These are phyloP conservation scores for Boletus tomentosulus DNA, from an alignment of 768 basidiomycete genomes.

Conservation along the genomic window DNA sequence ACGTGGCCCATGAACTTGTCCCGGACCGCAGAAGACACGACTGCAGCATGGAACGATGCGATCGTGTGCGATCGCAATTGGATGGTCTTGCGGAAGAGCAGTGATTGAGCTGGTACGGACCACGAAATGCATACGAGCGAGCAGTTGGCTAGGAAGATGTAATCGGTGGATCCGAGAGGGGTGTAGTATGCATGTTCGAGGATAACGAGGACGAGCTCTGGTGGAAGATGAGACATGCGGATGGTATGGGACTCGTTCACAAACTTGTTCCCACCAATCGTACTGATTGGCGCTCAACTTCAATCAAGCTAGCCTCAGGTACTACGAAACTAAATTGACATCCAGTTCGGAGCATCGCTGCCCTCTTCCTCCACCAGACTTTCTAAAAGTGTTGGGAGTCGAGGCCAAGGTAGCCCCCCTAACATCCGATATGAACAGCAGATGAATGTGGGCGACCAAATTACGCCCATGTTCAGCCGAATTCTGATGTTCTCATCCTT, in stretches of 20 bases:
- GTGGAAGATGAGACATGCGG: not conserved
- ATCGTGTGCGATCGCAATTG: slow-evolving; percentile 1
- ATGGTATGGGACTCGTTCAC: no score
- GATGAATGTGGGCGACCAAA: slow-evolving; percentile 2
- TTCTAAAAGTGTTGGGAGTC: not conserved
- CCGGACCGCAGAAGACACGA: slow-evolving; percentile 13
- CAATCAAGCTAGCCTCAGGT: not conserved
- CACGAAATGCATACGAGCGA: slow-evolving; percentile 27
- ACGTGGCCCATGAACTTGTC: slow-evolving; percentile 12
- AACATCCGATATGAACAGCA: slow-evolving; percentile 17
- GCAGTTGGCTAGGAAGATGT: slow-evolving; percentile 16
- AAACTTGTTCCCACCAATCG: no score
- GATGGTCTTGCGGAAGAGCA: slow-evolving; percentile 25
- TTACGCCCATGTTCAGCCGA: slow-evolving; percentile 2
- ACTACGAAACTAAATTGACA: not conserved
- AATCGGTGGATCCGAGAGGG: slow-evolving; percentile 11
- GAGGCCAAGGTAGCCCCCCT: not conserved
- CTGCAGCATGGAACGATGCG: slow-evolving; percentile 13
- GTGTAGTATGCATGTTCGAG: slow-evolving; percentile 27
- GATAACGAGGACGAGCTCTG: slow-evolving; percentile 15
- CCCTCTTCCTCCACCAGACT: not conserved
- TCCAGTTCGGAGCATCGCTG: not conserved
- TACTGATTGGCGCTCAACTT: no score
- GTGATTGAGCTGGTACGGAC: slow-evolving; percentile 26
- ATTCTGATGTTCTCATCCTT: slow-evolving; percentile 14